Percentiles rank a stretch among this genome's conserved stretches.
These are phyloP conservation scores for Cardiospermum halicacabum DNA, from an alignment of 345 rosid species.

Conservation along the genomic window DNA sequence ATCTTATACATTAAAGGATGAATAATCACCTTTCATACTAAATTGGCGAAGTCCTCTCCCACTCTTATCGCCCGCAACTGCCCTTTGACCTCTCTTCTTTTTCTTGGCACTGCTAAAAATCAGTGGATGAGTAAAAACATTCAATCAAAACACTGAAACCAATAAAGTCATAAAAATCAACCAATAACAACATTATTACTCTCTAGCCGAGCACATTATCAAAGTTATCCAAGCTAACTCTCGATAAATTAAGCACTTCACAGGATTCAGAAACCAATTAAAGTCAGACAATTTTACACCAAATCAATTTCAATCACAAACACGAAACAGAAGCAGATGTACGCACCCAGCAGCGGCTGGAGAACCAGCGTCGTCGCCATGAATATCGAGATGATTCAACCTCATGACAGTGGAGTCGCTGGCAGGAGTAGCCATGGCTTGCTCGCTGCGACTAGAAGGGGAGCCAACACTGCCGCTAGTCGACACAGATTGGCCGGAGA, in stretches of 20 bases:
- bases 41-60: slow-evolving; percentile 99
- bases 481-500: slow-evolving; percentile 82
- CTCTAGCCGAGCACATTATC: not conserved
- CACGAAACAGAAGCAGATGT: not conserved
- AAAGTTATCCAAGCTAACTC: not conserved
- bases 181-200: not conserved
- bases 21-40: slow-evolving; percentile 90
- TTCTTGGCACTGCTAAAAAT: slow-evolving; percentile 52
- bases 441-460: slow-evolving; percentile 78
- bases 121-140: slow-evolving; percentile 8
- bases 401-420: slow-evolving; percentile 61
- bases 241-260: slow-evolving; percentile 6
- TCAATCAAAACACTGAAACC: slow-evolving; percentile 2
- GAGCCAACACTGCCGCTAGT: slow-evolving; percentile 95
- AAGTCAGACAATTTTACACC: not conserved
- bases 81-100: slow-evolving; percentile 93
- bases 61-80: slow-evolving; percentile 81
- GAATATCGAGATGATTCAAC: slow-evolving; percentile 76
- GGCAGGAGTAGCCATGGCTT: slow-evolving; percentile 63
- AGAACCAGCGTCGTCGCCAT: slow-evolving; percentile 90
- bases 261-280: not conserved
- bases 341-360: slow-evolving; percentile 66
- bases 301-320: not conserved
- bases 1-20: slow-evolving; percentile 4
- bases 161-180: not conserved